phyloP scores from a whole-genome alignment of 2,329 filamentous ascomycete species.

The Zelopaecilomyces penicillatus region DNA sequence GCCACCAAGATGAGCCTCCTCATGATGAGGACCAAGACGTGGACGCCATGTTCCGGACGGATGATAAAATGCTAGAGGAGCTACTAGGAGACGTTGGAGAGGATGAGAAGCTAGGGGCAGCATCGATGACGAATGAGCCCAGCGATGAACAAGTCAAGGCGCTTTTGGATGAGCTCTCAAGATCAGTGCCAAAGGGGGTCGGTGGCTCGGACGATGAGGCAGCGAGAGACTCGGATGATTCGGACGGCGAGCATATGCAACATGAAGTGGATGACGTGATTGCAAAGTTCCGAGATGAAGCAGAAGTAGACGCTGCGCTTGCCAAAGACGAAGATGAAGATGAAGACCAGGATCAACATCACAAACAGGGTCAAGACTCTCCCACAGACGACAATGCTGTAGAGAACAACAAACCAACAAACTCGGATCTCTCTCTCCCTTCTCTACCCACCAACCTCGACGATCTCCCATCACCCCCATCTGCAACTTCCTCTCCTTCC shows the following conservation, averaged over 20 bases:
- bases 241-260: constrained; percentile 43
- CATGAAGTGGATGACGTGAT: constrained; percentile 37
- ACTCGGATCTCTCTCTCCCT: constrained; percentile 32
- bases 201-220: constrained; percentile 4
- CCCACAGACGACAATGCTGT: background rate
- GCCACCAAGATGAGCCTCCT: background rate
- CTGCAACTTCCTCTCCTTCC: constrained; percentile 6
- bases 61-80: constrained; percentile 45
- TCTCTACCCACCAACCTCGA: constrained; percentile 36
- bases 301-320: constrained; percentile 24
- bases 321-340: constrained; percentile 4
- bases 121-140: constrained; percentile 10
- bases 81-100: constrained; percentile 36
- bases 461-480: constrained; percentile 22
- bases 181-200: constrained; percentile 21
- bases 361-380: background rate
- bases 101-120: constrained; percentile 17
- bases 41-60: constrained; percentile 34
- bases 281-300: constrained; percentile 38
- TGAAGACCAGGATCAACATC: background rate
- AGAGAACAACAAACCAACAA: constrained; percentile 8
- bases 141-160: constrained; percentile 26
- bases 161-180: constrained; percentile 28
- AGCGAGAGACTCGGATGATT: constrained; percentile 30
- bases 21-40: constrained; percentile 25